Evolutionary conservation across 75 land plant genomes (phyloP), one percentile per base, ranked within the genome.

Genomic region (Selaginella tamariscina): DNA sequence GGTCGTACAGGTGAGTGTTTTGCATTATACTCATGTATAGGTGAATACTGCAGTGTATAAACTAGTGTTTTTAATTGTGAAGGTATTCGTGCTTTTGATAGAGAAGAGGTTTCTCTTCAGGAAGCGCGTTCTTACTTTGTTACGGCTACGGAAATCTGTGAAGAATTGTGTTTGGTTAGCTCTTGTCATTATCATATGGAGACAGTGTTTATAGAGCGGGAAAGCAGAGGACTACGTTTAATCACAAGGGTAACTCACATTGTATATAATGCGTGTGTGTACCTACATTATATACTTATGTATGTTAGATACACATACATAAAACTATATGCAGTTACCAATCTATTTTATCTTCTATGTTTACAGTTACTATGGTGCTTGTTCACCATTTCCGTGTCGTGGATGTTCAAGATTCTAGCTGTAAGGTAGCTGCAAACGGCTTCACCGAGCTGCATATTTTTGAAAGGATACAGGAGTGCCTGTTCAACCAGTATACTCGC

Each of bases 111-210:
- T 80, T 32, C 27, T 86, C 33, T 69, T 92, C 54, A 79, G 73
- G 44, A 84, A 84, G 70, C 67, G 85, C 56, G 89, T 92, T 2
- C 74, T 88, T 92, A 92, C 76, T 92, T 88, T 66, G 89, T 88
- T 88, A 88, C 56, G 94, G 97, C 32, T 88, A 32, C 66, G 80
- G 44, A 74, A 73, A 32, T 70, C 88, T 0, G 84, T 93, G 54
- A 82, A 79, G 77, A 81, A 80, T 28, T 86, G 90, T 72, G 27
- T 93, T 18, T 89, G 98, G 98, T 54, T 87, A 26, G 86, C 79
- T 0, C 70, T 87, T 32, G 81, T 85, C n/a, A 60, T 93, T 54
- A 64, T 66, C 54, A 33, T 73, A n/a, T 77, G 78, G 74, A 77
- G 65, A 54, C 66, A 29, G 44, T 77, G 30, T 63, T 77, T 2